Base-by-base conservation (phyloP, 1,284 basidiomycete genomes). In the Austroboletus olivaceoglutinosus region DNA sequence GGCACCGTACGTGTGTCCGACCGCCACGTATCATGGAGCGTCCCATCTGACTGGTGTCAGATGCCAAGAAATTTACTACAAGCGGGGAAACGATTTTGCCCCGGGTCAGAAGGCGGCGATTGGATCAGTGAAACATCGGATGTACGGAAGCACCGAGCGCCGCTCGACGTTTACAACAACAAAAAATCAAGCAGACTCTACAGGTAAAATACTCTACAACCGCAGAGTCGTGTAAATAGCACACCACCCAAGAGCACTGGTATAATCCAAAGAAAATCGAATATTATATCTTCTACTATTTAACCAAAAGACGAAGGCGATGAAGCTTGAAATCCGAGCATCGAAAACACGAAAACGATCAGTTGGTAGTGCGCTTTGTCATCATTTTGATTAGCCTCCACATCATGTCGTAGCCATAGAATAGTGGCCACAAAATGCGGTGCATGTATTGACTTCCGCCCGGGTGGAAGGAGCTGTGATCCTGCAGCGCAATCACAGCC, bases 401-500 rank as follows among this genome's bases (percentile, higher is more conserved):
- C 9, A 55, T 25, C 22, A 5, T 3, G 0, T 1, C 8, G n/a
- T 48, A 46, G 21, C n/a, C 8, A 5, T 41, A 65, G 21, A 48
- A 54, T 18, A 48, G 5, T 9, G 64, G 64, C 64, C 64, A 66
- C 3, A n/a, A 39, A 13, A 49, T 21, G 8, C 64, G 65, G 25
- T 27, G 44, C 29, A 53, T 4, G 13, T 55, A 5, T 30, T 47
- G 2, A 30, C 11, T 5, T 33, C 51, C 51, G 3, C 47, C 48
- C 0, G 43, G 23, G 33, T 70, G 67, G 37, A 67, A 63, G 8
- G 52, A 16, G 12, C 65, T 68, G 5, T 59, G 38, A 5, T 47
- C 25, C 19, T 71, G 70, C 7, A 69, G 46, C n/a, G 69, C 70
- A 5, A 71, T 44, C 7, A 72, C 53, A 7, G 76, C 55, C 81